These are phyloP conservation scores for Annulohypoxylon maeteangense DNA, from an alignment of 495 filamentous ascomycete species.

Conservation along the genomic window DNA sequence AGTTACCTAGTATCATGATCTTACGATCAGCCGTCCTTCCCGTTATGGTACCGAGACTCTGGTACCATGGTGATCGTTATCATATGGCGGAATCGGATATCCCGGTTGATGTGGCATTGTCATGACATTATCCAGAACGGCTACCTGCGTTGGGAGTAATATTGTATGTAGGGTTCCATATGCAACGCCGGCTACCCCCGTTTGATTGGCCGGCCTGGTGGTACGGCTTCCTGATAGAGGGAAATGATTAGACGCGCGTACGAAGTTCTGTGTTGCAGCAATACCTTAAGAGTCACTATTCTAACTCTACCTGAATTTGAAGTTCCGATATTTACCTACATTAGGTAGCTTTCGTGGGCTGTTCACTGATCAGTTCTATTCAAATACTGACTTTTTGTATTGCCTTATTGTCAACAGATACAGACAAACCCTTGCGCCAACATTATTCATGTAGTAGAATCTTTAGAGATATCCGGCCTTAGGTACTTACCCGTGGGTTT, in stretches of 20 bases:
- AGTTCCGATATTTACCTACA: background rate
- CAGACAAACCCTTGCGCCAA: too few relatives aligned
- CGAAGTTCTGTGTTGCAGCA: background rate
- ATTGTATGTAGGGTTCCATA: constrained; percentile 8
- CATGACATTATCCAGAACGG: constrained; percentile 31
- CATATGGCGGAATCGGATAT: constrained; percentile 14
- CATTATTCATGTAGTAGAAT: too few relatives aligned
- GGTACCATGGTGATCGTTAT: background rate
- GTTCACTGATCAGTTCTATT: background rate
- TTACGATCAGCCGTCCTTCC: constrained; percentile 14
- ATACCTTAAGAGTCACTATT: background rate
- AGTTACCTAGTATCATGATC: constrained; percentile 1
- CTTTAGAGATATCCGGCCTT: too few relatives aligned
- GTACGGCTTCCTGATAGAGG: background rate
- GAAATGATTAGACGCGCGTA: constrained; percentile 7
- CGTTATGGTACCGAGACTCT: constrained; percentile 11
- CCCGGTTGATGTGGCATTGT: constrained; percentile 26
- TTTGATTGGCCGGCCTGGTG: constrained; percentile 19
- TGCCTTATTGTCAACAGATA: too few relatives aligned
- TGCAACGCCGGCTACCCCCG: background rate
- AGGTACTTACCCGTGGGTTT: background rate
- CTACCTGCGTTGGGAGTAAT: constrained; percentile 6
- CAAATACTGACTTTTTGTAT: too few relatives aligned
- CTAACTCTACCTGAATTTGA: background rate
- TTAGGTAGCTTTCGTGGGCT: background rate